Base-by-base conservation (phyloP, 2,329 filamentous ascomycete genomes). In the Cercospora berteroae region DNA sequence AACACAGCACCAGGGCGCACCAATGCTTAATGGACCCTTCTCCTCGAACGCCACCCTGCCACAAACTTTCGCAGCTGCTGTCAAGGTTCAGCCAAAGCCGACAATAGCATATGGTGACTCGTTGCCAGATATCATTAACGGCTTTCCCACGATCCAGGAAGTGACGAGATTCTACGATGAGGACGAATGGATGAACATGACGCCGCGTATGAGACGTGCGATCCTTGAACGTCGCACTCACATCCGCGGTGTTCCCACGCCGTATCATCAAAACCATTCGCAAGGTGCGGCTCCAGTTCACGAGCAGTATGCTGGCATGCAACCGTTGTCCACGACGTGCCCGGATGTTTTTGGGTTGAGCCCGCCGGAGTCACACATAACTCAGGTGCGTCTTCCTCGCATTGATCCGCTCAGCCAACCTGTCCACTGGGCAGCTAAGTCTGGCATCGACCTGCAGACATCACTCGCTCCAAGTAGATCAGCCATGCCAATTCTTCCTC, bases 371-470 rank as follows among this genome's bases (percentile, higher is more conserved):
- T 60, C 69, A 13, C 67, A 70, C 29, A 66, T 66, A 25, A 69
- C 71, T 18, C 71, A 74, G 50, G 61, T 68, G 6, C 31, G 70
- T 18, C 64, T 64, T n/a, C 70, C 72, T 12, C 44, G 67, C 23
- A 18, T 74, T 36, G 56, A 69, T 36, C 65, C 69, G 1, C 63
- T 61, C 12, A 69, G 67, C 18, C 68, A 70, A 23, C 39, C 29
- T 27, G 52, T 73, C 12, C 68, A 68, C 18, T 72, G 71, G 74
- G 65, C 63, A 27, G 42, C 71, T 48, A 31, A 66, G 48, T 67
- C 70, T 23, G 27, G 42, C 13, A 33, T 69, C 29, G 69, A 69
- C 42, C 31, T 44, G 16, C 48, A 71, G 55, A 63, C 56, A 27
- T 60, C 66, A 2, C 50, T 72, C n/a, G 66, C 56, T 61, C 72